These are phyloP conservation scores for Chaetomium sp. DNA, from an alignment of 2,329 filamentous ascomycete species.

Conservation along the genomic window DNA sequence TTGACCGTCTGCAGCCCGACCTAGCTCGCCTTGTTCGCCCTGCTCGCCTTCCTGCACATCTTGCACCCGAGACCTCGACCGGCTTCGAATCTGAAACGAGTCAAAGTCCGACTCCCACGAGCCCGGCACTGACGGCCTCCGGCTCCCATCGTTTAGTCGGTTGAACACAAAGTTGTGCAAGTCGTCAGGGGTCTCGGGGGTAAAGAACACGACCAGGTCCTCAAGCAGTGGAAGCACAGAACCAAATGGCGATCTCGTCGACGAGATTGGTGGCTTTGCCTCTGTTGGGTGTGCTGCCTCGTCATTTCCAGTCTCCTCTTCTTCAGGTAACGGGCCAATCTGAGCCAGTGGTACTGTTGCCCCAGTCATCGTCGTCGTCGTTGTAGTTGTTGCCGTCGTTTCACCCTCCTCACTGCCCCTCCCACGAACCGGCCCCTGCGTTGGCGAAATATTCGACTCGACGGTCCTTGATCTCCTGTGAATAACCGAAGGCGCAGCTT, in stretches of 20 bases:
- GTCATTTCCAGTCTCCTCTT: too few species aligned
- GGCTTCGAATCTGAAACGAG: not conserved
- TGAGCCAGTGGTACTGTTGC: too few species aligned
- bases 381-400: too few species aligned
- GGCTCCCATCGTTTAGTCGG: slow-evolving; percentile 38
- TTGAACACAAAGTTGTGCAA: slow-evolving; percentile 42
- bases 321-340: too few species aligned
- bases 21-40: too few species aligned
- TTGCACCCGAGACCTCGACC: too few species aligned
- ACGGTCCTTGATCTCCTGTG: slow-evolving; percentile 4
- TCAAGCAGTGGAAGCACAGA: slow-evolving; percentile 48
- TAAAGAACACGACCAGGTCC: slow-evolving; percentile 51
- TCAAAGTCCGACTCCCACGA: not conserved
- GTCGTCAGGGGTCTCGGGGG: slow-evolving; percentile 35
- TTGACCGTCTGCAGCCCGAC: too few species aligned
- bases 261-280: not conserved
- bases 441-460: slow-evolving; percentile 8
- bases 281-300: too few species aligned
- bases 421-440: not conserved
- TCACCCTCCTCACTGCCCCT: not conserved
- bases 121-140: slow-evolving; percentile 11
- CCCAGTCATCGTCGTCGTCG: too few species aligned
- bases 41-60: too few species aligned
- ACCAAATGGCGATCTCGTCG: slow-evolving; percentile 28
- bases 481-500: not conserved